Percentiles rank a stretch among this genome's conserved stretches.
Conservation (phyloP, 768 basidiomycete species). For the Suillus weaverae region DNA sequence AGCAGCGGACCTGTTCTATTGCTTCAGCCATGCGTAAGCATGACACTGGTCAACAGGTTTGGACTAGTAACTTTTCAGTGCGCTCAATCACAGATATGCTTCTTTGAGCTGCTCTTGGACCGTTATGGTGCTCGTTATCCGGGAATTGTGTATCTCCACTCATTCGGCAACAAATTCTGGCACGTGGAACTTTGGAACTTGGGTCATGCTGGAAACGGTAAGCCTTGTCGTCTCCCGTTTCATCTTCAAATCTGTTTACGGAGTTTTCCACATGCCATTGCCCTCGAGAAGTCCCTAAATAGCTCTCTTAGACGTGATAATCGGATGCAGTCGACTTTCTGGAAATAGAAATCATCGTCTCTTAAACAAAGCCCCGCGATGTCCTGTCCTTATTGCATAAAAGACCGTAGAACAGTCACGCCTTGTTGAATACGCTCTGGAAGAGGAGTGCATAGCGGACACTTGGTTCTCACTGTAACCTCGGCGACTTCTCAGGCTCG, state of each 20-base stretch:
- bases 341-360: not conserved
- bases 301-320: not conserved
- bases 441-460: not conserved
- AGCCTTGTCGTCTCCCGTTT: not conserved
- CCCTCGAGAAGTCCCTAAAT: conserved; percentile 1
- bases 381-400: conserved; percentile 10
- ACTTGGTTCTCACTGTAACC: not conserved
- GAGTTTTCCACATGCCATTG: not conserved
- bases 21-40: not conserved
- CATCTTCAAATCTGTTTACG: not conserved
- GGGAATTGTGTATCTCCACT: not conserved
- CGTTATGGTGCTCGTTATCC: not conserved
- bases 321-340: conserved; percentile 1
- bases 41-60: not conserved
- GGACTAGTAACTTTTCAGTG: not conserved
- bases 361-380: not conserved
- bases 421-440: not conserved
- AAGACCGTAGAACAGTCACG: not conserved
- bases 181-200: not conserved
- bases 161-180: not conserved
- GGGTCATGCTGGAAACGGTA: not conserved
- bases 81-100: not conserved
- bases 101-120: not conserved
- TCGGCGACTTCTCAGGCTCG: conserved; percentile 4
- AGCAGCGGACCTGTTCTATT: too few relatives aligned